A percentile compares a stretch with the other conserved stretches of the same genome.
These are phyloP conservation scores for Pichia norvegensis DNA, from an alignment of 1,139 yeast genomes.

Conservation along the genomic window DNA sequence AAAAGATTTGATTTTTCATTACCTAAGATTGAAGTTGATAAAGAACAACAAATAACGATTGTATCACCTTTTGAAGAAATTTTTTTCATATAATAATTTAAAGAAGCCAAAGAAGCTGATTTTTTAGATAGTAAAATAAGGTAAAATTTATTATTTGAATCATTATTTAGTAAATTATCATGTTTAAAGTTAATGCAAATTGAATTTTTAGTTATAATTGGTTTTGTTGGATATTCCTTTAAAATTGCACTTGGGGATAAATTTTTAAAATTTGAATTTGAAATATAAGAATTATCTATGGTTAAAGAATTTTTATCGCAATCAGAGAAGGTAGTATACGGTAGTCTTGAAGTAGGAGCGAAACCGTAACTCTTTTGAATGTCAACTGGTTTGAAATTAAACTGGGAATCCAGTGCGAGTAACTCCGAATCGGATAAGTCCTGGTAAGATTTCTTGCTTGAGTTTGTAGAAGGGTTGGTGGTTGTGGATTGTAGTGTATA, in stretches of 20 bases:
- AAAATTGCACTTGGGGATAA: conserved; percentile 12
- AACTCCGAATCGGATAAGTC: conserved; percentile 62
- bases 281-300: background rate
- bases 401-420: conserved; percentile 53
- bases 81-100: conserved; percentile 55
- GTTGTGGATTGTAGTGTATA: conserved; percentile 10
- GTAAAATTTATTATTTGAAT: conserved; percentile 36
- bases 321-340: conserved; percentile 15
- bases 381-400: conserved; percentile 23
- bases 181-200: conserved; percentile 41
- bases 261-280: conserved; percentile 8
- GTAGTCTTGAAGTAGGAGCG: conserved; percentile 11
- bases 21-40: conserved; percentile 15
- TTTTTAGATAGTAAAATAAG: conserved; percentile 56
- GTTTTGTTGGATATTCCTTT: conserved; percentile 26
- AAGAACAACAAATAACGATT: conserved; percentile 37
- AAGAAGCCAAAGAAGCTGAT: conserved; percentile 61
- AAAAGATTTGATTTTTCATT: conserved; percentile 9
- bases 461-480: conserved; percentile 3
- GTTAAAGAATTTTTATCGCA: conserved; percentile 14
- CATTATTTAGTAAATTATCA: conserved; percentile 27
- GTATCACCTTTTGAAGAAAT: conserved; percentile 57
- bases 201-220: conserved; percentile 22
- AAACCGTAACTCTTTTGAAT: conserved; percentile 18
- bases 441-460: conserved; percentile 46